Conservation (phyloP, 2,329 filamentous ascomycete species). For the Aspergillus sp. region DNA sequence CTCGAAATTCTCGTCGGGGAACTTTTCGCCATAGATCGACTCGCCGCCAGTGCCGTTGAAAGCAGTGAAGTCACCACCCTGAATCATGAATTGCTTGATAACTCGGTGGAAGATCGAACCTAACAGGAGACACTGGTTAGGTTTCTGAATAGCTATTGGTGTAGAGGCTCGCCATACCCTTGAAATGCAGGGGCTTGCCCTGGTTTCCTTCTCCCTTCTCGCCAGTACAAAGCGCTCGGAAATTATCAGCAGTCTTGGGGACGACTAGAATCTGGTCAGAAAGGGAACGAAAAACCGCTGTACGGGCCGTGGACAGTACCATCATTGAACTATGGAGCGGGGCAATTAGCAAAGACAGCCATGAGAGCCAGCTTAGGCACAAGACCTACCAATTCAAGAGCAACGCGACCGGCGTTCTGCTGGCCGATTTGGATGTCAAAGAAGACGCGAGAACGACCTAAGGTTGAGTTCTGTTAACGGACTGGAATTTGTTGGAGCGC, state of each 20-base stretch:
- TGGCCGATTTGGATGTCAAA: slow-evolving; percentile 87
- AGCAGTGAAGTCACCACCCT: slow-evolving; percentile 94
- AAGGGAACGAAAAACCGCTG: background rate
- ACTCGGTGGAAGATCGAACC: slow-evolving; percentile 91
- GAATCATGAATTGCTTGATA: slow-evolving; percentile 99
- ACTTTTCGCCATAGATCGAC: slow-evolving; percentile 96
- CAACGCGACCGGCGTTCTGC: slow-evolving; percentile 71
- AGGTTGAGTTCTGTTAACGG: slow-evolving; percentile 16
- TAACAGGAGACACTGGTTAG: slow-evolving; percentile 19
- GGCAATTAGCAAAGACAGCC: slow-evolving; percentile 12
- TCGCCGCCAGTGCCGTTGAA: slow-evolving; percentile 95
- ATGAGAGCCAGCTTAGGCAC: background rate
- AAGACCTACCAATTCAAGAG: slow-evolving; percentile 73
- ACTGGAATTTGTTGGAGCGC: slow-evolving; percentile 17
- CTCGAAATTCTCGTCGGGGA: slow-evolving; percentile 94
- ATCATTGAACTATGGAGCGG: slow-evolving; percentile 47
- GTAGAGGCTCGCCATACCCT: slow-evolving; percentile 49
- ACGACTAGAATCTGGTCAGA: slow-evolving; percentile 65
- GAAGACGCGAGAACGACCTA: slow-evolving; percentile 75
- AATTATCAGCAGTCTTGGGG: slow-evolving; percentile 95
- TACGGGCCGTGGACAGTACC: slow-evolving; percentile 32
- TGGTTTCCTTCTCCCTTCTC: slow-evolving; percentile 83
- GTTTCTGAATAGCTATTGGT: background rate
- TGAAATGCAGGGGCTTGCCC: slow-evolving; percentile 88
- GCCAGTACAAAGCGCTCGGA: slow-evolving; percentile 88